Evolutionary conservation across 2,329 filamentous ascomycete species (phyloP).

Genomic region (Aspergillus novofumigatus): DNA sequence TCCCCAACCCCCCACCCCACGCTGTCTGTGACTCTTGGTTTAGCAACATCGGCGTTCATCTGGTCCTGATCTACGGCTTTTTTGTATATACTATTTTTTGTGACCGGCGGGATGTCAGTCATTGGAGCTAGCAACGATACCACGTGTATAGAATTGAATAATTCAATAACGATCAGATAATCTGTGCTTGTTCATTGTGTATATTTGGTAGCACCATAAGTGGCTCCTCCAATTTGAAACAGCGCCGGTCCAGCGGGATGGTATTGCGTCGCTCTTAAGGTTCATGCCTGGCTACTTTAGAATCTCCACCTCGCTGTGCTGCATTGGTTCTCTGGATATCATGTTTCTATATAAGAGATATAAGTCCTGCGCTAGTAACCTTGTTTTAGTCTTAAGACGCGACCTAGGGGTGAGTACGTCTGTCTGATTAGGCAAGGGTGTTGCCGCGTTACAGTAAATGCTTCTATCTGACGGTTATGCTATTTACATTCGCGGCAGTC

Average conservation of each 20-base stretch:
- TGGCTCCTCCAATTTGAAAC: too few relatives aligned
- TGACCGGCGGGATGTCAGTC: slow-evolving; percentile 3
- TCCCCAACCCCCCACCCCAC: neutral
- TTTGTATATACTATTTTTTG: slow-evolving; percentile 11
- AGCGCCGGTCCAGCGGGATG: neutral
- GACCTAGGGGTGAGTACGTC: too few relatives aligned
- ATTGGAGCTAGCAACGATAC: neutral
- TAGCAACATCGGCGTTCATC: neutral
- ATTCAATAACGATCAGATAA: neutral
- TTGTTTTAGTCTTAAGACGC: too few relatives aligned
- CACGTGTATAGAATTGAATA: neutral
- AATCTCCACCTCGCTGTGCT: too few relatives aligned
- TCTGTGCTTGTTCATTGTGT: neutral
- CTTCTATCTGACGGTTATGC: neutral
- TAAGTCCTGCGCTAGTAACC: too few relatives aligned
- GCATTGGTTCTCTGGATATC: too few relatives aligned
- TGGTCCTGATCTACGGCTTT: neutral
- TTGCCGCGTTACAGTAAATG: too few relatives aligned
- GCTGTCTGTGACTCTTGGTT: slow-evolving; percentile 6
- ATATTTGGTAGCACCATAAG: neutral
- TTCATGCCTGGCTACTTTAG: too few relatives aligned
- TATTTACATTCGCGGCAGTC: neutral
- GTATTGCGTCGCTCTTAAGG: too few relatives aligned
- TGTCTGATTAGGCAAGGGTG: too few relatives aligned
- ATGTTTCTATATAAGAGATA: too few relatives aligned